phyloP scores from a whole-genome alignment of 768 basidiomycete genomes.

The Heimioporus sp. region DNA sequence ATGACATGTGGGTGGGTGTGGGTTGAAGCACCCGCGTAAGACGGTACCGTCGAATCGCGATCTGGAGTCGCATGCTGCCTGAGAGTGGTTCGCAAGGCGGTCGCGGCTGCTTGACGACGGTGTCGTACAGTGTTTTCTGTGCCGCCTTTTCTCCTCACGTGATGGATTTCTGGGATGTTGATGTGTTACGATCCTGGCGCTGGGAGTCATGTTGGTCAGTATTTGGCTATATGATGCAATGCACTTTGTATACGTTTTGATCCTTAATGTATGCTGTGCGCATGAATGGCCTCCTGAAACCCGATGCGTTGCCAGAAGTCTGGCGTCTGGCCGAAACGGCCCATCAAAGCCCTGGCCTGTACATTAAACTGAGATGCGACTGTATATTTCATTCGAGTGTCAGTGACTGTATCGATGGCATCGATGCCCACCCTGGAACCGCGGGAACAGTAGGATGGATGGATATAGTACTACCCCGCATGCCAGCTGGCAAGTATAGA shows the following conservation, averaged over 20 bases:
- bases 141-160: slow-evolving; percentile 2
- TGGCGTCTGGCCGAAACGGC: no score
- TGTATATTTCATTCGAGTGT: no score
- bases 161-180: neutral
- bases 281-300: neutral
- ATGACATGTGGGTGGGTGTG: neutral
- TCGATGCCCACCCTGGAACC: no score
- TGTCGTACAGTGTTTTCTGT: slow-evolving; percentile 3
- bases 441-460: no score
- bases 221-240: neutral
- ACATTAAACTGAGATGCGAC: no score
- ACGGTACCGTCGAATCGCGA: slow-evolving; percentile 23
- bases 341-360: no score
- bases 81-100: no score
- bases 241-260: neutral
- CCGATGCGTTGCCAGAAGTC: no score
- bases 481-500: no score
- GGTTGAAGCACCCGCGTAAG: neutral
- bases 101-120: slow-evolving; percentile 15
- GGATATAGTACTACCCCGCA: no score
- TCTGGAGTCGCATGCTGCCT: neutral
- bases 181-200: neutral
- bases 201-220: neutral
- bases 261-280: neutral
- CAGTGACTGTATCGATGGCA: no score